phyloP scores from a whole-genome alignment of 345 rosid species.

The Camelina sativa region DNA sequence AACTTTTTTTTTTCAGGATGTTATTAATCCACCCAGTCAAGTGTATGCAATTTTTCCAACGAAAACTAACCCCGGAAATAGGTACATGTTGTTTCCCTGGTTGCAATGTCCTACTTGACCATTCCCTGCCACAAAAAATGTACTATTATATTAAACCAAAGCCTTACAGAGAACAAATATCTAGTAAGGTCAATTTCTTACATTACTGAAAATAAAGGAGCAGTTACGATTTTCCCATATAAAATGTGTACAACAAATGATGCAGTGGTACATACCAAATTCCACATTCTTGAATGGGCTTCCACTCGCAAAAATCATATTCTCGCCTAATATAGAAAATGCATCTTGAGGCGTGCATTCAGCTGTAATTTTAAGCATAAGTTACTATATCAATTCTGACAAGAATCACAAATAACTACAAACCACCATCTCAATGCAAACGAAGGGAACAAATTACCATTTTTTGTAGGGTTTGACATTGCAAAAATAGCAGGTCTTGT shows the following conservation, averaged over 20 bases:
- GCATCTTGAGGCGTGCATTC: constrained; percentile 98
- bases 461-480: constrained; percentile 97
- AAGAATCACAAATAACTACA: constrained; percentile 11
- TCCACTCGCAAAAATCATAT: constrained; percentile 93
- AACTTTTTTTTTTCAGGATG: background rate
- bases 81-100: constrained; percentile 99
- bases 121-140: constrained; percentile 57
- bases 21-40: background rate
- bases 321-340: constrained; percentile 88
- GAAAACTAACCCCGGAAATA: constrained; percentile 89
- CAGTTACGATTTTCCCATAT: no score
- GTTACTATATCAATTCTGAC: constrained; percentile 12
- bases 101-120: constrained; percentile 87
- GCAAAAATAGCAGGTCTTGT: constrained; percentile 98
- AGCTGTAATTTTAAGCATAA: constrained; percentile 53
- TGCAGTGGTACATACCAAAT: constrained; percentile 61
- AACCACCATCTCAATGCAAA: constrained; percentile 15
- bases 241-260: background rate
- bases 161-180: constrained; percentile 5
- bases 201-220: no score
- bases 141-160: constrained; percentile 20
- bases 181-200: no score
- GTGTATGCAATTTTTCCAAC: background rate
- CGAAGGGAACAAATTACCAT: constrained; percentile 54
- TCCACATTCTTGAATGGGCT: constrained; percentile 91